Base-by-base conservation (phyloP, 2,329 filamentous ascomycete species). In the Ascochyta clinopodiicola region DNA sequence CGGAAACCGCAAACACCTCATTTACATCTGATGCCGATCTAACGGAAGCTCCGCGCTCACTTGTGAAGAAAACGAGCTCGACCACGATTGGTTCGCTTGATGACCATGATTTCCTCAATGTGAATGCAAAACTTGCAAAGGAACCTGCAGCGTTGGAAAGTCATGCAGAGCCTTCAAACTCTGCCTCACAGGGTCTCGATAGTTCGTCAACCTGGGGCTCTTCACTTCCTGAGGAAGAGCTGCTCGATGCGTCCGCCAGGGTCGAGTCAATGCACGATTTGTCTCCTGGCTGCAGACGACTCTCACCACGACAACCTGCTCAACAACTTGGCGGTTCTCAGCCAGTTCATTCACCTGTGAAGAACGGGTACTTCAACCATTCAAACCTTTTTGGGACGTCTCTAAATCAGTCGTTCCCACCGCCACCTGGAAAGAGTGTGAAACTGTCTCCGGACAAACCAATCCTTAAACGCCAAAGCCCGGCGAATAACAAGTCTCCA, bases 161-260 rank as follows among this genome's bases (percentile, higher is more conserved):
- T 9, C 31, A 37, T 4, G 35, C 56, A 17, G 48, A 57, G 25
- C 43, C 25, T 24, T 47, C 42, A 27, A 35, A 32, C 27, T 38
- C 42, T 1, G 56, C 61, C 3, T 62, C 64, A 47, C 57, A 64
- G 6, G 59, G 49, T 13, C 51, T 54, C 6, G 58, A 61, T 22
- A 69, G 58, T 34, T 63, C 60, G 2, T 67, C 69, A 3, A 68
- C 62, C 3, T 73, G 61, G 56, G 70, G 70, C 1, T 67, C 66
- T 6, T 56, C 52, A 3, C 42, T 72, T 1, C 61, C 70, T 35
- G 67, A 70, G 21, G 66, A 64, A 6, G 60, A 35, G 4, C 44
- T 69, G 22, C 22, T 56, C 2, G 46, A 64, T 22, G 57, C 44
- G 24, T 65, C 60, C 2, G 56, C 44, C 17, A 53, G 48, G 39